A percentile compares a stretch with the other conserved stretches of the same genome.
phyloP scores from a whole-genome alignment of 2,329 filamentous ascomycete species.

The Cladophialophora psammophila region DNA sequence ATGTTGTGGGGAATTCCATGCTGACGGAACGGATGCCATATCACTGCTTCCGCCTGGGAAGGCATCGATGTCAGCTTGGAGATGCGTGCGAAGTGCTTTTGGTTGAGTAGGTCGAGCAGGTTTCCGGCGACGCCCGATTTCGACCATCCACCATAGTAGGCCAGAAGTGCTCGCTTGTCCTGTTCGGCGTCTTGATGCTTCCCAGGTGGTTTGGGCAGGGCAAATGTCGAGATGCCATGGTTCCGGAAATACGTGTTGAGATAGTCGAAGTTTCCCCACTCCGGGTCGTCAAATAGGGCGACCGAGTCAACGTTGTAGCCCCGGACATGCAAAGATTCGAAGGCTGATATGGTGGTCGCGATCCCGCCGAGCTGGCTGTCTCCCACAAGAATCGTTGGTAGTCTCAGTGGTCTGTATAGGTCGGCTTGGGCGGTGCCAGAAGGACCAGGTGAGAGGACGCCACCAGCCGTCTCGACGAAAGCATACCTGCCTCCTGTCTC shows the following conservation, averaged over 20 bases:
- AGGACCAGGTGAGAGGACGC: slow-evolving; percentile 79
- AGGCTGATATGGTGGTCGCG: slow-evolving; percentile 79
- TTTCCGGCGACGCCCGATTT: slow-evolving; percentile 50
- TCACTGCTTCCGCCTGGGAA: slow-evolving; percentile 65
- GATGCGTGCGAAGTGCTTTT: slow-evolving; percentile 64
- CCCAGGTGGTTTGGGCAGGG: slow-evolving; percentile 66
- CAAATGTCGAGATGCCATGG: slow-evolving; percentile 64
- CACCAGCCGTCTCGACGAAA: slow-evolving; percentile 81
- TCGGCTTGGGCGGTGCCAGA: slow-evolving; percentile 80
- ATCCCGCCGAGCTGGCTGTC: slow-evolving; percentile 81
- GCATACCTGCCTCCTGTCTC: slow-evolving; percentile 50
- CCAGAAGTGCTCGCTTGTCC: slow-evolving; percentile 65
- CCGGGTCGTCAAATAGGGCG: slow-evolving; percentile 70
- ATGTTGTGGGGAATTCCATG: slow-evolving; percentile 73
- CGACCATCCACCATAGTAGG: slow-evolving; percentile 67
- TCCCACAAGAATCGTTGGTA: slow-evolving; percentile 76
- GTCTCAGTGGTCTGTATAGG: slow-evolving; percentile 74
- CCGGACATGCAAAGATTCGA: slow-evolving; percentile 77
- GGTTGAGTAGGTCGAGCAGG: slow-evolving; percentile 61
- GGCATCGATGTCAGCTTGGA: slow-evolving; percentile 68
- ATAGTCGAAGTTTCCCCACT: slow-evolving; percentile 73
- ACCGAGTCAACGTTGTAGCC: slow-evolving; percentile 79
- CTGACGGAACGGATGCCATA: slow-evolving; percentile 91
- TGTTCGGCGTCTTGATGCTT: slow-evolving; percentile 49
- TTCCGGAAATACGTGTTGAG: slow-evolving; percentile 71